phyloP scores from a whole-genome alignment of 2,329 filamentous ascomycete genomes.

The Arthrobotrys sphaeroides region DNA sequence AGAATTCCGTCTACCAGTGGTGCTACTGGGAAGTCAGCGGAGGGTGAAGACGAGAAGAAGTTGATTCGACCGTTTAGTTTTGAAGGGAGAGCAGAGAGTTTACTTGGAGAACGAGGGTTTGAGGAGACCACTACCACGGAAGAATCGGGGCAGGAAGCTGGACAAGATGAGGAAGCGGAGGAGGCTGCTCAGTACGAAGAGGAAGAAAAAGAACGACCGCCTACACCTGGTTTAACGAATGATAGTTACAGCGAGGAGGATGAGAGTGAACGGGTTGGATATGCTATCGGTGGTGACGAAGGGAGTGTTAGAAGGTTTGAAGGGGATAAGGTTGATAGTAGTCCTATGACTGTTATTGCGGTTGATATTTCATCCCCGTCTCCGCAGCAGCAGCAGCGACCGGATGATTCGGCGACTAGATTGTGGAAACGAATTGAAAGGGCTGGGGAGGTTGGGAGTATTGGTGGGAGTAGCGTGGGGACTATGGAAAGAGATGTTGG shows the following conservation, averaged over 20 bases:
- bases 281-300: neutral
- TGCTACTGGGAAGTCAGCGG: neutral
- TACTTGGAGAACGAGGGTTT: neutral
- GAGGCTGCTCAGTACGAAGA: neutral
- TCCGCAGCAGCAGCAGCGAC: neutral
- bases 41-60: neutral
- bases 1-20: neutral
- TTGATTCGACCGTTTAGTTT: conserved; percentile 35
- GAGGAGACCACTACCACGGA: no score
- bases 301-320: conserved; percentile 11
- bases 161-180: neutral
- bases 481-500: neutral
- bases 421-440: conserved; percentile 37
- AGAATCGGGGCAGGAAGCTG: neutral
- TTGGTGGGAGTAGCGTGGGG: conserved; percentile 7
- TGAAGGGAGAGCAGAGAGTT: conserved; percentile 9
- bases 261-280: neutral
- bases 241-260: conserved; percentile 12
- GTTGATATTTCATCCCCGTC: neutral
- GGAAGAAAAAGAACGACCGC: neutral
- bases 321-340: conserved; percentile 10
- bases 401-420: conserved; percentile 20
- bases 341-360: conserved; percentile 27
- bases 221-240: conserved; percentile 14
- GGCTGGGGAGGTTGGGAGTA: conserved; percentile 24